These are phyloP conservation scores for Exserohilum rostratum DNA, from an alignment of 2,329 filamentous ascomycete species.

Conservation along the genomic window DNA sequence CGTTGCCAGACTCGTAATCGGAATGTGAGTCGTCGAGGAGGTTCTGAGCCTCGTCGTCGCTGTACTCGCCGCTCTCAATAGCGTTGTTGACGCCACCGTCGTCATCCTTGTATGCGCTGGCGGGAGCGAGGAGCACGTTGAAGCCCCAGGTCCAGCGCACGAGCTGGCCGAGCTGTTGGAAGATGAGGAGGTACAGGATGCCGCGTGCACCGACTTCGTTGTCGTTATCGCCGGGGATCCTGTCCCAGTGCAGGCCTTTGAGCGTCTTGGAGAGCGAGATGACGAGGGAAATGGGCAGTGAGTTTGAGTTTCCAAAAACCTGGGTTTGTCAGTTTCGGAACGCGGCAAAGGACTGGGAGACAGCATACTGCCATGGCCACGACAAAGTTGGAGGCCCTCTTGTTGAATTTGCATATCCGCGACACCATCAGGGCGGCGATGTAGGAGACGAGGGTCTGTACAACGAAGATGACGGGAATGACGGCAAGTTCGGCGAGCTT, in stretches of 20 bases:
- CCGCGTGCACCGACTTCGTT: constrained; percentile 92
- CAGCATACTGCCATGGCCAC: constrained; percentile 82
- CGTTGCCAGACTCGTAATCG: constrained; percentile 55
- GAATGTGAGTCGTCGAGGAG: constrained; percentile 52
- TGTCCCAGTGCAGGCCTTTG: constrained; percentile 90
- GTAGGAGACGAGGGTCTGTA: constrained; percentile 89
- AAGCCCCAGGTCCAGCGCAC: constrained; percentile 99
- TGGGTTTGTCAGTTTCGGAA: constrained; percentile 39
- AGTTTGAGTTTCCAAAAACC: constrained; percentile 98
- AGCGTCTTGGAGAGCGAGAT: constrained; percentile 92
- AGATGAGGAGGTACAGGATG: constrained; percentile 94
- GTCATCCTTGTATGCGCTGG: constrained; percentile 72
- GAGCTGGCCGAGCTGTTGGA: constrained; percentile 94
- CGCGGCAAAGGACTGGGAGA: background rate
- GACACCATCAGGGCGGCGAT: constrained; percentile 73
- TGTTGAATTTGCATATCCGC: constrained; percentile 78
- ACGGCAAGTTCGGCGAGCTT: constrained; percentile 89
- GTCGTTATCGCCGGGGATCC: constrained; percentile 88
- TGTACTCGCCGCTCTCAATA: constrained; percentile 61
- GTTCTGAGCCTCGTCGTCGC: constrained; percentile 52
- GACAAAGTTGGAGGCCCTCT: constrained; percentile 89
- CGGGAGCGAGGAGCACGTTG: constrained; percentile 88
- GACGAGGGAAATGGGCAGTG: constrained; percentile 93
- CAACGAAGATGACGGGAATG: constrained; percentile 90
- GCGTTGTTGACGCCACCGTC: constrained; percentile 50